These are phyloP conservation scores for Penicillium cinerascens DNA, from an alignment of 495 filamentous ascomycete genomes.

Conservation along the genomic window DNA sequence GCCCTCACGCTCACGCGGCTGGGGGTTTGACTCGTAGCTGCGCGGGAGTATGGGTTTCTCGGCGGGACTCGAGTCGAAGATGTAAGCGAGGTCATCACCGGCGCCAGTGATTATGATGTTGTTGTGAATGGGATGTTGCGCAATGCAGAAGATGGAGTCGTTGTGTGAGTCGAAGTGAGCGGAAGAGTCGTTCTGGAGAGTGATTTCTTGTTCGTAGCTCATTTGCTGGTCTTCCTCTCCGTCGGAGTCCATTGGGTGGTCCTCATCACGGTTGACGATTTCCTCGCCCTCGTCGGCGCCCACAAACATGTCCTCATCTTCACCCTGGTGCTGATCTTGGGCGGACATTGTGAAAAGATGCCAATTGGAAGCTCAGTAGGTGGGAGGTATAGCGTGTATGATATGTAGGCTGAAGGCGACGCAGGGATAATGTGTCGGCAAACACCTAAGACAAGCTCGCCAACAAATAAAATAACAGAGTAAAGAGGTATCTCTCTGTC, in stretches of 20 bases:
- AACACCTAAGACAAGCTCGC: not conserved
- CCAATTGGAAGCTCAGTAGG: not conserved
- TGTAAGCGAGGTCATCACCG: constrained; percentile 76
- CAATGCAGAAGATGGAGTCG: constrained; percentile 89
- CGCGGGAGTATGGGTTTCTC: constrained; percentile 64
- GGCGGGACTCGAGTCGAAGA: constrained; percentile 68
- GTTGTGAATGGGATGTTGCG: constrained; percentile 79
- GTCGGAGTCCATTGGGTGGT: constrained; percentile 70
- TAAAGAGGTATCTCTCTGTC: not conserved
- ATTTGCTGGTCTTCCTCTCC: constrained; percentile 54
- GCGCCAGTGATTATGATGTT: constrained; percentile 83
- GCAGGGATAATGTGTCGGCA: not conserved
- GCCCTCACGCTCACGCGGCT: constrained; percentile 54
- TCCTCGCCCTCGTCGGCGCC: constrained; percentile 71
- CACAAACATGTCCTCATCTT: constrained; percentile 56
- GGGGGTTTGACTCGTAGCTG: constrained; percentile 67
- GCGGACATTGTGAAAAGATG: constrained; percentile 40
- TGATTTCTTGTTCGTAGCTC: constrained; percentile 63
- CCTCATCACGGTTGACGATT: constrained; percentile 61
- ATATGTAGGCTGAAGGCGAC: not conserved
- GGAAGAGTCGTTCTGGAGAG: constrained; percentile 81
- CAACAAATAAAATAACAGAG: constrained; percentile 2
- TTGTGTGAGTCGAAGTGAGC: constrained; percentile 88
- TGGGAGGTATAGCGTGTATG: not conserved
- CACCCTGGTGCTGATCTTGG: constrained; percentile 45